These are phyloP conservation scores for Rickenella mellea DNA, from an alignment of 768 basidiomycete species.

Conservation along the genomic window DNA sequence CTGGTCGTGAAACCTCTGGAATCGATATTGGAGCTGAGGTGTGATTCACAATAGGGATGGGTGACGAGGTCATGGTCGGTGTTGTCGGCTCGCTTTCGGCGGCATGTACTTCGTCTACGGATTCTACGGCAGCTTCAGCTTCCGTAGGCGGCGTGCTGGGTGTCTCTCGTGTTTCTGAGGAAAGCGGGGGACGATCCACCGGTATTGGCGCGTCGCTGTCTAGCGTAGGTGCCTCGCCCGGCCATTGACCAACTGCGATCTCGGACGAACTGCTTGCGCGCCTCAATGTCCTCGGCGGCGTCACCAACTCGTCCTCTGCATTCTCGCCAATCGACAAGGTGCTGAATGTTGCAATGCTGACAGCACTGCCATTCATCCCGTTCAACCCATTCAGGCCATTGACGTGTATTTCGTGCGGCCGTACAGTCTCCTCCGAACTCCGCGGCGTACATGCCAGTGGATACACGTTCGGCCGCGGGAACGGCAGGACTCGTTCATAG, in stretches of 20 bases:
- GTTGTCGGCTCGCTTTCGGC: no score
- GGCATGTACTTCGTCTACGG: no score
- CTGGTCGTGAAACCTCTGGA: background rate
- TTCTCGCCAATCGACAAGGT: background rate
- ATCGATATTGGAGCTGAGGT: background rate
- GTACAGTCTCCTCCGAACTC: slow-evolving; percentile 60
- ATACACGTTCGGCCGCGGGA: slow-evolving; percentile 22
- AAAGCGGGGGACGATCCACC: no score
- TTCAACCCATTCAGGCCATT: slow-evolving; percentile 38
- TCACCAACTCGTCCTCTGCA: slow-evolving; percentile 39
- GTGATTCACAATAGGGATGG: no score
- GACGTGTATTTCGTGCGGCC: slow-evolving; percentile 34
- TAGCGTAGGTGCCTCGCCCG: background rate
- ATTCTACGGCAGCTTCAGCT: no score
- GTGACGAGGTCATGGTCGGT: no score
- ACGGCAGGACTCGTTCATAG: slow-evolving; percentile 67
- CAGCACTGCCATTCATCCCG: background rate
- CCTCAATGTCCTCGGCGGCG: slow-evolving; percentile 45
- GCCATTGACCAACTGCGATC: background rate
- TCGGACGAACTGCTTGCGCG: slow-evolving; percentile 11
- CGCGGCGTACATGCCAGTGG: slow-evolving; percentile 25
- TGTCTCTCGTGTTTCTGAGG: no score
- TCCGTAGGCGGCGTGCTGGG: no score
- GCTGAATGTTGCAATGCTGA: background rate
- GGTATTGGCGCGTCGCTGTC: no score